These are phyloP conservation scores for Sphaerulina populicola DNA, from an alignment of 2,329 filamentous ascomycete genomes.

Conservation along the genomic window DNA sequence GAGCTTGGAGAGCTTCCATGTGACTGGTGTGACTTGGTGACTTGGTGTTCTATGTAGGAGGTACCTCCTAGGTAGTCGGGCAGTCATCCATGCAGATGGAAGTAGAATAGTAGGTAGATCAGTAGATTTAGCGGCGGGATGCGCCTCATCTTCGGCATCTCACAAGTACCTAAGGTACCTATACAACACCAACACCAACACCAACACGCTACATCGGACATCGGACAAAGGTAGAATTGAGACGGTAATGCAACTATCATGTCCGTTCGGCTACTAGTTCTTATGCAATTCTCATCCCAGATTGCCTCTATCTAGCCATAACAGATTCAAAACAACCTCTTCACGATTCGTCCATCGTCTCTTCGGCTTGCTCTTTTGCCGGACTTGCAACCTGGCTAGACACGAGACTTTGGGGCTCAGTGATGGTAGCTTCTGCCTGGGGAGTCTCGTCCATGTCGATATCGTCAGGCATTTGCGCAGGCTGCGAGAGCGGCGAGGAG, in stretches of 20 bases:
- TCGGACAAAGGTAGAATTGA: too few relatives aligned
- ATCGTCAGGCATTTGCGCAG: conserved; percentile 21
- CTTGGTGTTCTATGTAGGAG: not conserved
- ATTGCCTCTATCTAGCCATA: not conserved
- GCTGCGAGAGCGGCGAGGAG: conserved; percentile 20
- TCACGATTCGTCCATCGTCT: conserved; percentile 24
- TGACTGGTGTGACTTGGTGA: not conserved
- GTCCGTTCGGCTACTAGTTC: too few relatives aligned
- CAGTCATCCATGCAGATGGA: too few relatives aligned
- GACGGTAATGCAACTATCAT: too few relatives aligned
- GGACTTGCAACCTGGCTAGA: conserved; percentile 17
- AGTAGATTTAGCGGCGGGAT: too few relatives aligned
- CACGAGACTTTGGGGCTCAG: conserved; percentile 16
- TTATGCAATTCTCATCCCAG: too few relatives aligned
- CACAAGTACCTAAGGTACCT: too few relatives aligned
- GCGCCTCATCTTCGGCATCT: too few relatives aligned
- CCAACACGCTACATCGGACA: too few relatives aligned
- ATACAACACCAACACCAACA: too few relatives aligned
- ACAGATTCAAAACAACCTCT: not conserved
- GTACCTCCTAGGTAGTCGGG: too few relatives aligned
- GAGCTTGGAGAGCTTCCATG: not conserved
- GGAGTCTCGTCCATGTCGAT: conserved; percentile 25
- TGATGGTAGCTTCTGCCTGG: conserved; percentile 3
- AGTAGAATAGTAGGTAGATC: too few relatives aligned
- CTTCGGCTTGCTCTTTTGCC: conserved; percentile 15